These are phyloP conservation scores for Candida germanica DNA, from an alignment of 805 yeast species.

Conservation along the genomic window DNA sequence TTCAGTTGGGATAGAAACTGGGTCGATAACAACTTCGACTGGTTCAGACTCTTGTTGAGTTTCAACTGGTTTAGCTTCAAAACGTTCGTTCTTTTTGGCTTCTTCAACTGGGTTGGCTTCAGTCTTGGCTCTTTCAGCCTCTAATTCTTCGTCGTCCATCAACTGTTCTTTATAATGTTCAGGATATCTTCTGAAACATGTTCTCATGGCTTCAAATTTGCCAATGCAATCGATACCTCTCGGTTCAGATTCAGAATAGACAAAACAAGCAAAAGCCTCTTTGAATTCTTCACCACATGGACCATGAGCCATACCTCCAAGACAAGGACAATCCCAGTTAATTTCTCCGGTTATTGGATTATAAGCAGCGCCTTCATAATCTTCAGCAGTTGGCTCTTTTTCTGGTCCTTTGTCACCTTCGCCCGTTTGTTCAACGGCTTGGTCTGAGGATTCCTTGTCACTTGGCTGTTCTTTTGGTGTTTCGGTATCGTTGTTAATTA, in stretches of 20 bases:
- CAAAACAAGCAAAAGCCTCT: constrained; percentile 91
- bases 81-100: too few relatives aligned
- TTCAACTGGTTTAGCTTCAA: too few relatives aligned
- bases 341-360: constrained; percentile 98
- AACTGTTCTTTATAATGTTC: constrained; percentile 92
- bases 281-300: constrained; percentile 74
- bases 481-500: constrained; percentile 6
- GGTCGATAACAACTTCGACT: background rate
- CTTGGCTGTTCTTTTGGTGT: constrained; percentile 1
- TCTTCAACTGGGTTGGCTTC: constrained; percentile 1
- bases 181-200: constrained; percentile 88
- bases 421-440: constrained; percentile 3
- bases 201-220: constrained; percentile 87
- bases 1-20: constrained; percentile 1
- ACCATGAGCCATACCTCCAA: constrained; percentile 98
- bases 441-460: constrained; percentile 7
- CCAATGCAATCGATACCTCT: constrained; percentile 95
- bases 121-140: constrained; percentile 2
- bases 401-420: constrained; percentile 1
- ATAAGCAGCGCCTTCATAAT: constrained; percentile 64
- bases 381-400: constrained; percentile 12
- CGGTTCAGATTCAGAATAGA: constrained; percentile 90
- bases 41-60: too few relatives aligned
- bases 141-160: constrained; percentile 65
- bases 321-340: constrained; percentile 99